Base-by-base conservation (phyloP, 179 eudicot genomes). In the Vitellaria paradoxa region DNA sequence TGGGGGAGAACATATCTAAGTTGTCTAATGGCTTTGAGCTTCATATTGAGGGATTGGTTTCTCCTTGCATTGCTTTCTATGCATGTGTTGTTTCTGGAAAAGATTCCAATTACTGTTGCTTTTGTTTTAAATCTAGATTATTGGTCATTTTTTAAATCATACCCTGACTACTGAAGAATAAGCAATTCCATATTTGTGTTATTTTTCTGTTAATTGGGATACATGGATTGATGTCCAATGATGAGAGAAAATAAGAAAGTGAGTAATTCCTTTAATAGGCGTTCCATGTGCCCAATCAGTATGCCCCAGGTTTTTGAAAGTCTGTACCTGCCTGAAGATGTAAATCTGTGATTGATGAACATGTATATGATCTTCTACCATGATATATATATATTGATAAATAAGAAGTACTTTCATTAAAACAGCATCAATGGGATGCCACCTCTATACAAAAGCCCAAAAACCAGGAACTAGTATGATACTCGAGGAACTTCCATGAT, bases 261-360 rank as follows among this genome's bases (percentile, higher is more conserved):
- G 18, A 40, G 68, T 17, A 61, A 15, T 76, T 67, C 13, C 30
- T 76, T 68, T 53, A 14, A 3, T 67, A 23, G 73, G 30, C 65
- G 53, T 57, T 42, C 7, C 17, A 15, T 50, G 60, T 10, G n/a
- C 24, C 11, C 3, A 47, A 52, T 30, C 37, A 30, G 1, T 30
- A 63, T 52, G 47, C 14, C 70, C 57, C 62, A 9, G 40, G 42
- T 21, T 20, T 63, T 10, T n/a, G 13, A 45, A 21, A 62, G n/a
- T 74, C 46, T 42, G 18, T 65, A 10, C 24, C 18, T 24, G 24
- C 18, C 9, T 75, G 62, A 50, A 26, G 45, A 26, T 65, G 55
- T 64, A 63, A 53, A 64, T 65, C 50, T 76, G 78, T 49, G 20
- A 23, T 62, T 62, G 61, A 46, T 24, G 46, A 26, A 37, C 18